A percentile compares a stretch with the other conserved stretches of the same genome.
phyloP scores from a whole-genome alignment of 306 rosid species.

The Citrullus amarus region DNA sequence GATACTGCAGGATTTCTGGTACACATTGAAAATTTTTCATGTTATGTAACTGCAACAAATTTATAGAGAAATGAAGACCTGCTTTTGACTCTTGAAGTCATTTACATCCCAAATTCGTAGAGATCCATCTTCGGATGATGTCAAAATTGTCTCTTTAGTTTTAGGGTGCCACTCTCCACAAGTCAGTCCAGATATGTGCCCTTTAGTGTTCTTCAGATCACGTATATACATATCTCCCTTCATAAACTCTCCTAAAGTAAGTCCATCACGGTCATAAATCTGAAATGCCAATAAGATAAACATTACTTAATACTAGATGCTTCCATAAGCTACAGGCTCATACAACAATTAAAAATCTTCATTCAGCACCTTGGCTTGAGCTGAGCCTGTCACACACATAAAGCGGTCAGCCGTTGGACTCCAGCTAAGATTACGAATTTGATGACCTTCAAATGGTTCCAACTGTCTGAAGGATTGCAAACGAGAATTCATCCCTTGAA shows the following conservation, averaged over 20 bases:
- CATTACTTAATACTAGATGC: neutral
- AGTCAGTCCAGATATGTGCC: conserved; percentile 90
- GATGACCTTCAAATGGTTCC: conserved; percentile 96
- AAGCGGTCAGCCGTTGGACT: conserved; percentile 86
- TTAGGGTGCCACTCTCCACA: conserved; percentile 95
- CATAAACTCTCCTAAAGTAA: conserved; percentile 80
- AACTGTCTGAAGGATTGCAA: conserved; percentile 79
- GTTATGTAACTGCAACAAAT: neutral
- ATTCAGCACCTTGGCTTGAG: conserved; percentile 67
- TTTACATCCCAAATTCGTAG: conserved; percentile 93
- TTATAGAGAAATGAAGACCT: conserved; percentile 27
- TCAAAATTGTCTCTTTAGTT: conserved; percentile 67
- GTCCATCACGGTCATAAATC: conserved; percentile 98
- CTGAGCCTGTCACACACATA: conserved; percentile 89
- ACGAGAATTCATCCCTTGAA: conserved; percentile 92
- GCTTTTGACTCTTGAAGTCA: conserved; percentile 91
- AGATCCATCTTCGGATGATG: conserved; percentile 95
- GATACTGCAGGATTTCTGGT: neutral
- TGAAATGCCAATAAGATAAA: conserved; percentile 15
- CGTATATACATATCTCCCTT: conserved; percentile 98
- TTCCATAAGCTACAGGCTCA: neutral
- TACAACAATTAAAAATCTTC: neutral
- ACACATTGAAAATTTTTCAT: neutral
- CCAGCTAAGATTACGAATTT: conserved; percentile 88
- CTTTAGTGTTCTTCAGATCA: conserved; percentile 89